Base-by-base conservation (phyloP, 2,329 filamentous ascomycete genomes). In the Teratosphaeria epicoccoides region DNA sequence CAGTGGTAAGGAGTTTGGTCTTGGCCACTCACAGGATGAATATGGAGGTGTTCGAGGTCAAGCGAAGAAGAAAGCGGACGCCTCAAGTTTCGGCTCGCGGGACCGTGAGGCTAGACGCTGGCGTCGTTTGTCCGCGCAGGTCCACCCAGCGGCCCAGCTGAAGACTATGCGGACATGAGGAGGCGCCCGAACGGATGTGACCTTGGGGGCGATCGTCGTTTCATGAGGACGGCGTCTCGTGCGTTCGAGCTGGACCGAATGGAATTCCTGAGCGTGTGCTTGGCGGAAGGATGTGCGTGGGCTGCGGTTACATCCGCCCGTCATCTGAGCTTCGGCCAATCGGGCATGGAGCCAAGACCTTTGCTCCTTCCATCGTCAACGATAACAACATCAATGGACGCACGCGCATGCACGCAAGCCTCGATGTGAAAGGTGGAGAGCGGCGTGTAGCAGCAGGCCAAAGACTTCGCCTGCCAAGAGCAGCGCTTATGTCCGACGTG, bases 221-320 rank as follows among this genome's bases (percentile, higher is more conserved):
- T 53, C 52, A 53, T 23, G 14, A 51, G 44, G 20, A 28, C 47
- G 40, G n/a, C 6, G 40, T 33, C 24, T 37, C 33, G 29, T 24
- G 25, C 20, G 14, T 20, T 26, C n/a, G 33, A 20, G 49, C 25
- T 33, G 10, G 49, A 24, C 24, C 24, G 22, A 24, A 9, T n/a
- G 26, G n/a, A 11, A 17, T 4, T 24, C 45, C 11, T 20, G 33
- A 23, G n/a, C n/a, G 5, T 40, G 43, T 26, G 43, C 22, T 46
- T 26, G 24, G 22, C 24, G 23, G 43, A 24, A 24, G 43, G 20
- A 25, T 46, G 43, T 6, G 22, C 33, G 14, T 20, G 4, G 33
- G 33, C 33, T 40, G 14, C 33, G 33, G 33, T 22, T 22, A 40
- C 14, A 40, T 17, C 33, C 33, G 33, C 11, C 20, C 24, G 14